Base-by-base conservation (phyloP, 495 filamentous ascomycete genomes). In the Amorphotheca resinae region DNA sequence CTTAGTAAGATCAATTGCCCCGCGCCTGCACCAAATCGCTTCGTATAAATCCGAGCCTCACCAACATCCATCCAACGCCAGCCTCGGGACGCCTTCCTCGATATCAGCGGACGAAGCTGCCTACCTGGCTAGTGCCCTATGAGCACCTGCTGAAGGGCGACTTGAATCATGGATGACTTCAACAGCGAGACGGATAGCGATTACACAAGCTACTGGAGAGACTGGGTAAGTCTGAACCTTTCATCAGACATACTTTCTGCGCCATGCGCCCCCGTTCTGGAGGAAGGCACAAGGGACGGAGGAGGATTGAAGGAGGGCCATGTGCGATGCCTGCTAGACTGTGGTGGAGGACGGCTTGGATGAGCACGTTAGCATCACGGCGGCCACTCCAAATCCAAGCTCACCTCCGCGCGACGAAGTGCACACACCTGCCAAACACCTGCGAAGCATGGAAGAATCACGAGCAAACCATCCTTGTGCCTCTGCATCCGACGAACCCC, bases 151-250 rank as follows among this genome's bases (percentile, higher is more conserved):
- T 48, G 20, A 43, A 45, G 32, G 48, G 51, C 44, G 9, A 38
- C 31, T 33, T 30, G 38, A 22, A 52, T 23, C 1, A 76, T 98
- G 91, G 91, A 96, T 58, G 91, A 95, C 61, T 96, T 88, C 61
- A 88, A 81, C 48, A 94, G 87, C 55, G 91, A 98, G 60, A 93
- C 93, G 11, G 91, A 98, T 59, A 95, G 88, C 64, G 93, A 96
- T 60, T 98, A 96, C 62, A 94, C 91, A 23, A 95, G 86, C 64
- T 98, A 98, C 66, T 98, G 91, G 91, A 72, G 91, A 63, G 91
- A 98, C 66, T 98, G 91, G 91, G 89, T 95, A 69, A 63, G 84
- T 80, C 22, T 37, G 38, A 23, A 21, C n/a, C 22, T 46, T 52
- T 46, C 44, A n/a, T n/a, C n/a, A n/a, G n/a, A 9, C 46, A 12